Percentiles rank a stretch among this genome's conserved stretches.
Evolutionary conservation across 1,284 basidiomycete species (phyloP).

Genomic region (Trametes polyzona): DNA sequence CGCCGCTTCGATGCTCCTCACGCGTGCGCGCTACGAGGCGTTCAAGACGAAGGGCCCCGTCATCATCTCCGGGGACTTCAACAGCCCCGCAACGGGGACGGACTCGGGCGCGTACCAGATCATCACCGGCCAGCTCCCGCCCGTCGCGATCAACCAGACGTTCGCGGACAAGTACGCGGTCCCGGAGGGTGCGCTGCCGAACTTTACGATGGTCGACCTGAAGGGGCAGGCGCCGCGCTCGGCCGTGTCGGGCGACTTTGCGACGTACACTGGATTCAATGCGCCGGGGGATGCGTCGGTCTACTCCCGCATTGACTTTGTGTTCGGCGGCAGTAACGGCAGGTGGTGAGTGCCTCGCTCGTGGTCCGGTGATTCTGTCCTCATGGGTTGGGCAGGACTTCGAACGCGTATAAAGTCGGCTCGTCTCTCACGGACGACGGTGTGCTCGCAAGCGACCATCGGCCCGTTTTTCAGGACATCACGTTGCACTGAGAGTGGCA

Average conservation of each 20-base stretch:
- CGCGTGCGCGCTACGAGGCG: constrained; percentile 53
- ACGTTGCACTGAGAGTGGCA: constrained; percentile 16
- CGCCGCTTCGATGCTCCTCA: constrained; percentile 54
- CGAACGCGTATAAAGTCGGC: constrained; percentile 44
- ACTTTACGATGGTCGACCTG: constrained; percentile 52
- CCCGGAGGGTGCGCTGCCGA: constrained; percentile 33
- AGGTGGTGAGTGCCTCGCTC: constrained; percentile 47
- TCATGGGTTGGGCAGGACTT: constrained; percentile 36
- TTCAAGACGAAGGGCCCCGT: constrained; percentile 44
- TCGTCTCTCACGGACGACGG: constrained; percentile 55
- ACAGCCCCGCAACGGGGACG: constrained; percentile 47
- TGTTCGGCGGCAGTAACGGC: constrained; percentile 52
- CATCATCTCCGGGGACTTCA: constrained; percentile 59
- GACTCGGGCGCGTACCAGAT: constrained; percentile 57
- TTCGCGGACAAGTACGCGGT: constrained; percentile 49
- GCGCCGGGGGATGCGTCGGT: constrained; percentile 41
- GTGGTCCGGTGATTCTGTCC: background rate
- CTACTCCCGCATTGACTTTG: constrained; percentile 56
- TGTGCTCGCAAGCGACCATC: constrained; percentile 58
- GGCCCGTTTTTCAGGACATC: constrained; percentile 53
- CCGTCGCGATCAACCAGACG: constrained; percentile 45
- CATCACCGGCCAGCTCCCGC: constrained; percentile 45
- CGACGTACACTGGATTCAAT: constrained; percentile 59
- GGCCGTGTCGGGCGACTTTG: constrained; percentile 50
- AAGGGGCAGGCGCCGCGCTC: constrained; percentile 47